These are phyloP conservation scores for Colletotrichum siamense DNA, from an alignment of 2,329 filamentous ascomycete species.

Conservation along the genomic window DNA sequence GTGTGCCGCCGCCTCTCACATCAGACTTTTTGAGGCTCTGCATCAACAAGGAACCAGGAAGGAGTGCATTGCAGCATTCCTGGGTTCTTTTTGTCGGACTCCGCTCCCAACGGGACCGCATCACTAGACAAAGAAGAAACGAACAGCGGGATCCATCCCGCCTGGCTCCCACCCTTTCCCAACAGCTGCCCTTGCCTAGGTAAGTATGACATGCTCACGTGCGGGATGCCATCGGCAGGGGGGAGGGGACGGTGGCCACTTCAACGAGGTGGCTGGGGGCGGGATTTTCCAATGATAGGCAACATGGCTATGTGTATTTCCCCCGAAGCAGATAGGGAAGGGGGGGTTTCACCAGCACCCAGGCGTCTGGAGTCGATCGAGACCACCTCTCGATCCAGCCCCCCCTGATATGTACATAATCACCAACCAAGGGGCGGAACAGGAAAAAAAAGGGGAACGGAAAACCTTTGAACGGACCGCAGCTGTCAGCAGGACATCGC, in stretches of 20 bases:
- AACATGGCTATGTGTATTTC: neutral
- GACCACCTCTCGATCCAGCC: slow-evolving; percentile 7
- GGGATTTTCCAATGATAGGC: neutral
- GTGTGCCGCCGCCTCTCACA: neutral
- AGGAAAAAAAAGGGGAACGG: neutral
- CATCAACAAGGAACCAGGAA: neutral
- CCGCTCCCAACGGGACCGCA: neutral
- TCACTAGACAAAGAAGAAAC: neutral
- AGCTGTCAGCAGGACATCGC: neutral
- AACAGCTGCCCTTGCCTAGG: neutral
- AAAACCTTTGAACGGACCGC: neutral
- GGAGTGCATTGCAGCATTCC: neutral
- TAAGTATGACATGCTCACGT: neutral
- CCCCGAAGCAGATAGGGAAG: slow-evolving; percentile 4
- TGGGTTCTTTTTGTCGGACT: neutral
- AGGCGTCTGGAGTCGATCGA: slow-evolving; percentile 19
- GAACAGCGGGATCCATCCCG: neutral
- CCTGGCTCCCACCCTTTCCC: neutral
- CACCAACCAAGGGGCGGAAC: neutral
- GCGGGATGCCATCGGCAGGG: neutral
- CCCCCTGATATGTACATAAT: neutral
- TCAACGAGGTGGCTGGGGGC: neutral
- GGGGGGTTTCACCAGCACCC: slow-evolving; percentile 3
- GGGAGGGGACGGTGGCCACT: neutral
- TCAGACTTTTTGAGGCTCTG: slow-evolving; percentile 16